These are phyloP conservation scores for Zymoseptoria passerinii DNA, from an alignment of 2,329 filamentous ascomycete species.

Conservation along the genomic window DNA sequence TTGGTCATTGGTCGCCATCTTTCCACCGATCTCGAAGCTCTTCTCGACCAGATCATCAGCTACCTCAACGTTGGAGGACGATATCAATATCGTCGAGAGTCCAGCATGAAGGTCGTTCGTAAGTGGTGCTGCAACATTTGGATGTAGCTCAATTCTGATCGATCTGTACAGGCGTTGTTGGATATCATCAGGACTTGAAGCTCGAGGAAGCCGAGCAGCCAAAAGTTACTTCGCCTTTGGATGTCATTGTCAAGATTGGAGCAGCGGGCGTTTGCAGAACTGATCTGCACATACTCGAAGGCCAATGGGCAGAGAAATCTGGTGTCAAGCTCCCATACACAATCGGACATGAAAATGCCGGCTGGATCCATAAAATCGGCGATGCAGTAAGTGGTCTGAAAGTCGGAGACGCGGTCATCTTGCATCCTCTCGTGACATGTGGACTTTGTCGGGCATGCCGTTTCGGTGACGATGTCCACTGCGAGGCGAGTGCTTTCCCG, in stretches of 20 bases:
- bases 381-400: conserved; percentile 15
- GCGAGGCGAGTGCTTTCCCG: conserved; percentile 18
- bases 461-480: conserved; percentile 22
- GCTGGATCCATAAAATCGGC: conserved; percentile 19
- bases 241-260: conserved; percentile 23
- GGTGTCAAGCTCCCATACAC: conserved; percentile 20
- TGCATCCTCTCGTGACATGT: conserved; percentile 21
- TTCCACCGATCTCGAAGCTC: not conserved
- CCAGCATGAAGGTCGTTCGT: not conserved
- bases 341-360: conserved; percentile 22
- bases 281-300: conserved; percentile 23
- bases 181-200: conserved; percentile 20
- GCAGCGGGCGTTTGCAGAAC: conserved; percentile 24
- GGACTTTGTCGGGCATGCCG: conserved; percentile 21
- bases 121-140: not conserved
- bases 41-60: not conserved
- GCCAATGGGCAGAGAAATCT: conserved; percentile 20
- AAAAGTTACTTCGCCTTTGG: conserved; percentile 15
- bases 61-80: not conserved
- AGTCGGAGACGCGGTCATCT: conserved; percentile 20
- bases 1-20: not conserved
- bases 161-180: conserved; percentile 9
- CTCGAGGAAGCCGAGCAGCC: conserved; percentile 19
- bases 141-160: not conserved
- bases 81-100: not conserved